These are phyloP conservation scores for Manihot esculenta DNA, from an alignment of 441 rosid genomes.

Conservation along the genomic window DNA sequence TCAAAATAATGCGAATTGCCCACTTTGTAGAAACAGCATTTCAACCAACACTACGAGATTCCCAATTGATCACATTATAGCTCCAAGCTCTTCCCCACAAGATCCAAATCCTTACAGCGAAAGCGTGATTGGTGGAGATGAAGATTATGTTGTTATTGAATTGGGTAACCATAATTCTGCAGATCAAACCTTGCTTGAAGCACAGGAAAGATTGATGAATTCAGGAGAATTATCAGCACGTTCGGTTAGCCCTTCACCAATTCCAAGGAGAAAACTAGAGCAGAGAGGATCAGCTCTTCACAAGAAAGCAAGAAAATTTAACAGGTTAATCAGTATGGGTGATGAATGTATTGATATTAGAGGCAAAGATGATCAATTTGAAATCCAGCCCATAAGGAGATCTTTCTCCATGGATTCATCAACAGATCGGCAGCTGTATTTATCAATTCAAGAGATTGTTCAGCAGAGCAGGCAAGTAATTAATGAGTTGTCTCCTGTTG, in stretches of 20 bases:
- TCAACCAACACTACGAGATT: conserved; percentile 37
- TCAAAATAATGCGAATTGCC: conserved; percentile 84
- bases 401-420: conserved; percentile 93
- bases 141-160: conserved; percentile 74
- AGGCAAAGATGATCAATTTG: conserved; percentile 60
- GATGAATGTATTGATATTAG: conserved; percentile 76
- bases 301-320: conserved; percentile 41
- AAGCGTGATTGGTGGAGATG: conserved; percentile 40
- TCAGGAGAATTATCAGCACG: conserved; percentile 31
- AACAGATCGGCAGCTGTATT: conserved; percentile 51
- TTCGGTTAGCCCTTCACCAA: conserved; percentile 39
- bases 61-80: conserved; percentile 31
- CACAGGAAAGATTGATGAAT: conserved; percentile 46
- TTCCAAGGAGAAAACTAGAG: conserved; percentile 40
- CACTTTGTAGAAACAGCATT: conserved; percentile 80
- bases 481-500: conserved; percentile 44
- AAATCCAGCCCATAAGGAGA: conserved; percentile 71
- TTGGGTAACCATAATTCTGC: conserved; percentile 34
- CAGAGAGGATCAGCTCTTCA: conserved; percentile 31
- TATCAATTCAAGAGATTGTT: conserved; percentile 65
- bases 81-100: conserved; percentile 44
- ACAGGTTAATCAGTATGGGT: conserved; percentile 72
- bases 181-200: conserved; percentile 33
- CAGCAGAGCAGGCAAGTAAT: conserved; percentile 44
- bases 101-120: conserved; percentile 38